Evolutionary conservation across 352 stramenopile species (phyloP).

Genomic region (Phytophthora hibernalis): DNA sequence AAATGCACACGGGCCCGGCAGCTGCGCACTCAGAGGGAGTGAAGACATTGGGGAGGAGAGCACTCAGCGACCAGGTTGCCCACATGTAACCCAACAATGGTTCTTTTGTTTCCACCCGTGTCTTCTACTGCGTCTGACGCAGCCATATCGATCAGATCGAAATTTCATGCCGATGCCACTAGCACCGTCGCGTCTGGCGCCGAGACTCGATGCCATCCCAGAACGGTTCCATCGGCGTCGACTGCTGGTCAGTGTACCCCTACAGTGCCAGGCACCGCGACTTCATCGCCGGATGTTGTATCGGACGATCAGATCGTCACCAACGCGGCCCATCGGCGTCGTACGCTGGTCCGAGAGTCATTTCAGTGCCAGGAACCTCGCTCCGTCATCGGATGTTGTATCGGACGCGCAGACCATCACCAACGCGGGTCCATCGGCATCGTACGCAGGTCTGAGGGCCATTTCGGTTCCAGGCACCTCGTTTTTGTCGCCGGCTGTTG

Average conservation of each 20-base stretch:
- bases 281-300: neutral
- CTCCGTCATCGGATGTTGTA: no score
- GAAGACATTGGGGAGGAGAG: no score
- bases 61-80: neutral
- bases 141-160: neutral
- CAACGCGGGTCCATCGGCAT: no score
- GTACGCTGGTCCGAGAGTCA: no score
- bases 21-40: neutral
- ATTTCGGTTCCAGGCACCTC: no score
- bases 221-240: neutral
- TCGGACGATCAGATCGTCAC: no score
- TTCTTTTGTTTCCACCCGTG: neutral
- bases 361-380: no score
- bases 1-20: neutral
- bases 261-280: constrained; percentile 1
- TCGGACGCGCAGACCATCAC: no score
- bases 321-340: no score
- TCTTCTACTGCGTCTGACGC: neutral
- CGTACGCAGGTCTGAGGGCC: no score
- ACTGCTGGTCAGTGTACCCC: neutral
- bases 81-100: neutral
- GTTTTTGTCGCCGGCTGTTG: no score
- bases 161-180: no score
- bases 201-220: neutral
- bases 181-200: neutral